A percentile compares a stretch with the other conserved stretches of the same genome.
Conservation (phyloP, 257 asterid species). For the Nicotiana noctiflora region DNA sequence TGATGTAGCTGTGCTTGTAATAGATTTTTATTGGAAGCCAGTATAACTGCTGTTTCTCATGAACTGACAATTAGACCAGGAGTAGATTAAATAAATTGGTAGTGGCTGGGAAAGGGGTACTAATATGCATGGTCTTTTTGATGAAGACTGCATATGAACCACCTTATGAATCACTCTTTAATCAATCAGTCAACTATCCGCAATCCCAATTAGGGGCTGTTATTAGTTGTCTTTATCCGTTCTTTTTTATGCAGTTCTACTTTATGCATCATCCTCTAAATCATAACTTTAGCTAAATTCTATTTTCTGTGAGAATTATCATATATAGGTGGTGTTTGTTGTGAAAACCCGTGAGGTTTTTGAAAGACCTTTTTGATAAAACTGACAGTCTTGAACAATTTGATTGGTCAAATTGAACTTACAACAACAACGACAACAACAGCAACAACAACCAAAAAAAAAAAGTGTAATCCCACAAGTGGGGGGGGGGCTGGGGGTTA, state of each 20-base stretch:
- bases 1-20: background rate
- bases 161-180: background rate
- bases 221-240: background rate
- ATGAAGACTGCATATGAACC: background rate
- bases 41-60: background rate
- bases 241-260: too few relatives aligned
- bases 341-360: background rate
- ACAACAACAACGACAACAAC: too few relatives aligned
- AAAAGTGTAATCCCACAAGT: too few relatives aligned
- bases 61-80: background rate
- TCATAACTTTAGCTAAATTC: background rate
- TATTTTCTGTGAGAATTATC: background rate
- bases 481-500: background rate
- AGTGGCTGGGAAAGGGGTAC: background rate
- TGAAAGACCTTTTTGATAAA: background rate
- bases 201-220: background rate
- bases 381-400: background rate
- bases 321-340: background rate
- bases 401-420: background rate
- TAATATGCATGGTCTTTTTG: background rate
- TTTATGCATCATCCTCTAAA: background rate
- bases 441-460: too few relatives aligned
- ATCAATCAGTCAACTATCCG: background rate
- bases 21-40: background rate
- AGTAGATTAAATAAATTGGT: background rate